A percentile compares a stretch with the other conserved stretches of the same genome.
Conservation (phyloP, 169 alveolate genomes). For the Plasmodium inui region DNA sequence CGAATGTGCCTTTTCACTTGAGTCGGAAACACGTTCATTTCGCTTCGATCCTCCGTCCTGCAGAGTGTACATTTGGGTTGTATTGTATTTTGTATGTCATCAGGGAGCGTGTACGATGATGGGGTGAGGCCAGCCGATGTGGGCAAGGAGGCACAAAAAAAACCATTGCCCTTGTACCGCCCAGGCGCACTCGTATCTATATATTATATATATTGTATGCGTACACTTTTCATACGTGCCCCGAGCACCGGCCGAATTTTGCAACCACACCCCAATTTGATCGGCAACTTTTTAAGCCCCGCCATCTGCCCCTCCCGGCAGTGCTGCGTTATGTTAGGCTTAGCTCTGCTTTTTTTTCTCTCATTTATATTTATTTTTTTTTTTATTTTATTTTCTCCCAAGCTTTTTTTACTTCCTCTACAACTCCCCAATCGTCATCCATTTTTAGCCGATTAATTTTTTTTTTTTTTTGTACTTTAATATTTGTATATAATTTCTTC, state of each 20-base stretch:
- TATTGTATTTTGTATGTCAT: background rate
- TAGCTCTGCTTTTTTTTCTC: background rate
- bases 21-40: background rate
- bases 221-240: background rate
- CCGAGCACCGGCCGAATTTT: background rate
- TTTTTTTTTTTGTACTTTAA: slow-evolving; percentile 10
- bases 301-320: background rate
- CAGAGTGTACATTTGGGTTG: background rate
- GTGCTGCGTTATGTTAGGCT: background rate
- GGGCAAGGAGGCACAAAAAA: background rate
- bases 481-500: background rate
- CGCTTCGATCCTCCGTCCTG: background rate
- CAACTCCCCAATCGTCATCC: slow-evolving; percentile 19
- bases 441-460: background rate
- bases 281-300: background rate
- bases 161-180: background rate
- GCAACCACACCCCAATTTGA: background rate
- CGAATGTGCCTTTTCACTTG: background rate
- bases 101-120: background rate
- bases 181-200: background rate
- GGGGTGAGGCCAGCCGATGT: background rate
- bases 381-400: background rate
- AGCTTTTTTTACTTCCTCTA: background rate
- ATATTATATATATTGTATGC: background rate
- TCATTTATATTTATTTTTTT: background rate